phyloP scores from a whole-genome alignment of 371 early-diverging fungal species.

The Furculomyces boomerangus region DNA sequence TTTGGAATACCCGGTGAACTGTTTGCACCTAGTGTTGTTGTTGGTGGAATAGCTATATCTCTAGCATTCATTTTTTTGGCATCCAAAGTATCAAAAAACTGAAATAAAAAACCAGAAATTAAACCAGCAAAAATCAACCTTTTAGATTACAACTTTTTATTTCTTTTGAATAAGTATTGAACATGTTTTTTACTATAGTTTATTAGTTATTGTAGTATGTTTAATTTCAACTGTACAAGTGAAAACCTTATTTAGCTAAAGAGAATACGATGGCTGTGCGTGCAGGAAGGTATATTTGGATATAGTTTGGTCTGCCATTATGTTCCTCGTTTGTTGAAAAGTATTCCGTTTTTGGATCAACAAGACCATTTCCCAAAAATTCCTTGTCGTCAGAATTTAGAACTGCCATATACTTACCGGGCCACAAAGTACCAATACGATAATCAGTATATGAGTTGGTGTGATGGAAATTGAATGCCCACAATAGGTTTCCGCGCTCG shows the following conservation, averaged over 20 bases:
- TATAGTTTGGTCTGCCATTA: slow-evolving; percentile 47
- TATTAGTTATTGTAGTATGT: not conserved
- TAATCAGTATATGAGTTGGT: slow-evolving; percentile 71
- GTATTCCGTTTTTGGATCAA: slow-evolving; percentile 38
- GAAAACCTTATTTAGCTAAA: not conserved
- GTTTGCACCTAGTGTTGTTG: slow-evolving; percentile 22
- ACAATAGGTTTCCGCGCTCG: slow-evolving; percentile 72
- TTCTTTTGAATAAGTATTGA: not conserved
- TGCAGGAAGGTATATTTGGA: slow-evolving; percentile 65
- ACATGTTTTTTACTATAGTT: not conserved
- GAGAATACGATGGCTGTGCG: slow-evolving; percentile 45
- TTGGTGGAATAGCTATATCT: slow-evolving; percentile 22
- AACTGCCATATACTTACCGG: slow-evolving; percentile 55
- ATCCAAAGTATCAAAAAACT: slow-evolving; percentile 23
- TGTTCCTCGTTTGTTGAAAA: slow-evolving; percentile 46
- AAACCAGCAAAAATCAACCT: not conserved
- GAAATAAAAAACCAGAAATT: not conserved
- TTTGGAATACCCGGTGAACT: slow-evolving; percentile 19
- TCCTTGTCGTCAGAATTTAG: slow-evolving; percentile 54
- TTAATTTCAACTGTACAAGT: not conserved
- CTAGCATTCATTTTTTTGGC: slow-evolving; percentile 22
- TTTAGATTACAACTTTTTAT: not conserved
- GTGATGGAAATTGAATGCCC: slow-evolving; percentile 89
- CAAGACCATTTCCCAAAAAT: slow-evolving; percentile 66
- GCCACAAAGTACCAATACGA: slow-evolving; percentile 47